Conservation (phyloP, 169 alveolate species). For the Plasmodium berghei region DNA sequence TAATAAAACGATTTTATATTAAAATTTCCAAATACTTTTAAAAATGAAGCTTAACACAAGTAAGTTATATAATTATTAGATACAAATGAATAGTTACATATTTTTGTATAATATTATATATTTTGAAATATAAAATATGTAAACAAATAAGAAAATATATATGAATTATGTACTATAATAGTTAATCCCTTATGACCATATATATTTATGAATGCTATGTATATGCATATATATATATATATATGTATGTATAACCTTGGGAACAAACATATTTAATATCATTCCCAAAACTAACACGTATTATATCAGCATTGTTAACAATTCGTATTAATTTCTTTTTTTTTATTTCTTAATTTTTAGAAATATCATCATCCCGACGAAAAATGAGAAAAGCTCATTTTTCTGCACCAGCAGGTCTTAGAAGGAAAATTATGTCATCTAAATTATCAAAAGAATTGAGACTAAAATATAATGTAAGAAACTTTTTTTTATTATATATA, state of each 20-base stretch:
- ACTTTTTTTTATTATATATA: not conserved
- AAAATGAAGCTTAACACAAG: slow-evolving; percentile 72
- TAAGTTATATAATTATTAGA: slow-evolving; percentile 23
- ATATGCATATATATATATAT: not conserved
- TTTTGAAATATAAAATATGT: not conserved
- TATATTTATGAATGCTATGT: not conserved
- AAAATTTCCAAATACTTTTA: slow-evolving; percentile 11
- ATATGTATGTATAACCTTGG: not conserved
- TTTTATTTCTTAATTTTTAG: slow-evolving; percentile 69
- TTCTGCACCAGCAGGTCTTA: slow-evolving; percentile 97
- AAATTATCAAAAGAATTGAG: slow-evolving; percentile 96
- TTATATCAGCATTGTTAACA: not conserved
- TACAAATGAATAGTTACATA: not conserved
- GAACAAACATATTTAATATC: not conserved
- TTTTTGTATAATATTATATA: not conserved
- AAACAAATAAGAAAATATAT: slow-evolving; percentile 1
- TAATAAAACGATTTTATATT: slow-evolving; percentile 1
- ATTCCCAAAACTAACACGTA: not conserved
- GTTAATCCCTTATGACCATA: not conserved
- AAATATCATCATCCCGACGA: slow-evolving; percentile 92
- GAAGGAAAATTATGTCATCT: slow-evolving; percentile 98
- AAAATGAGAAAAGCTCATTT: slow-evolving; percentile 98
- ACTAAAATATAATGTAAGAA: slow-evolving; percentile 94
- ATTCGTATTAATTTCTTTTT: not conserved
- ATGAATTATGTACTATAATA: not conserved